phyloP scores from a whole-genome alignment of 257 asterid genomes.

The Plectranthus barbatus region DNA sequence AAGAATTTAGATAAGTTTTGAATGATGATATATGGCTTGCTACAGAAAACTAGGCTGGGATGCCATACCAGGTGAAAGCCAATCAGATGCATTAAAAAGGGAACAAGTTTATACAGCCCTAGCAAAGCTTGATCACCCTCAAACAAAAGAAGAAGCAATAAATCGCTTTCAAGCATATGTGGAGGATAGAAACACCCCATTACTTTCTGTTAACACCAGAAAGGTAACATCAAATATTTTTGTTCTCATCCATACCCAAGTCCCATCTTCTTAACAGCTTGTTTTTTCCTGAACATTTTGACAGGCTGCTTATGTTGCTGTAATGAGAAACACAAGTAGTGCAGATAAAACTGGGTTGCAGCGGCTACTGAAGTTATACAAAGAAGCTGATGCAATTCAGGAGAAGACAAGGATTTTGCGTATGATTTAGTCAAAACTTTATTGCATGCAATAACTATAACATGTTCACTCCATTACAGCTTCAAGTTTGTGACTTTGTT shows the following conservation, averaged over 20 bases:
- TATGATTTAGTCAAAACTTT: slow-evolving; percentile 5
- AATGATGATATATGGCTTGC: no score
- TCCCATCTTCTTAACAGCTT: neutral
- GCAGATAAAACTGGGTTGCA: slow-evolving; percentile 16
- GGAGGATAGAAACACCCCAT: slow-evolving; percentile 18
- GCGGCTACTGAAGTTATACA: slow-evolving; percentile 20
- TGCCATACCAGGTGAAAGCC: slow-evolving; percentile 32
- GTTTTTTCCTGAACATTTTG: neutral
- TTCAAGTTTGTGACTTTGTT: neutral
- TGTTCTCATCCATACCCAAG: neutral
- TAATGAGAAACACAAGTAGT: slow-evolving; percentile 23
- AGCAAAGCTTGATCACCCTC: slow-evolving; percentile 26
- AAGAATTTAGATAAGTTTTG: neutral
- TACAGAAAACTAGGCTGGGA: slow-evolving; percentile 39
- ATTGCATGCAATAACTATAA: neutral
- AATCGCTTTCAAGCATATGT: slow-evolving; percentile 28
- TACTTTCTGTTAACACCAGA: slow-evolving; percentile 34
- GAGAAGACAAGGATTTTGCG: slow-evolving; percentile 29
- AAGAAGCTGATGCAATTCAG: slow-evolving; percentile 25
- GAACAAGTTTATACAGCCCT: slow-evolving; percentile 29
- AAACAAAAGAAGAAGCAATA: slow-evolving; percentile 30
- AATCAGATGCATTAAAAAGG: slow-evolving; percentile 20
- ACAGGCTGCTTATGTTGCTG: slow-evolving; percentile 30
- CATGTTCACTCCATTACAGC: neutral
- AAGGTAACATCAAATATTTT: slow-evolving; percentile 14